These are phyloP conservation scores for Remersonia thermophila DNA, from an alignment of 2,329 filamentous ascomycete genomes.

Conservation along the genomic window DNA sequence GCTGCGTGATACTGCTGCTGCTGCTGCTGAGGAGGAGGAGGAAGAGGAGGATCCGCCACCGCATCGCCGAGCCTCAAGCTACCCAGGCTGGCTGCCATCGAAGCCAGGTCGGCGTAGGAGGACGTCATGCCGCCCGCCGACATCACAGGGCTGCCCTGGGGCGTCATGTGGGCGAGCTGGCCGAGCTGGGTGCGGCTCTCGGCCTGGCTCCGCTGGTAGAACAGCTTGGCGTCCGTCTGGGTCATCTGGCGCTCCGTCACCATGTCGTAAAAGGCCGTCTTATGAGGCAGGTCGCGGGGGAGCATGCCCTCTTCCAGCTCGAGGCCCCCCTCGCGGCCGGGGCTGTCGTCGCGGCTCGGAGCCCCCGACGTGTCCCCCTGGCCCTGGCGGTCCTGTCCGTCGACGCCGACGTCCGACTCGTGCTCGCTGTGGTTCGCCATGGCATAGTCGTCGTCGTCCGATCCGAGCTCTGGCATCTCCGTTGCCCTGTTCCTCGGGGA, in stretches of 20 bases:
- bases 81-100: slow-evolving; percentile 6
- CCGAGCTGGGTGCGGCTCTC: slow-evolving; percentile 32
- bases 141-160: slow-evolving; percentile 35
- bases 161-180: slow-evolving; percentile 31
- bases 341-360: not conserved
- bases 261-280: slow-evolving; percentile 86
- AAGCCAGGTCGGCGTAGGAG: slow-evolving; percentile 8
- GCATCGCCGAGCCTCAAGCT: slow-evolving; percentile 9
- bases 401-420: slow-evolving; percentile 25
- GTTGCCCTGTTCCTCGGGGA: slow-evolving; percentile 23
- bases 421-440: slow-evolving; percentile 22
- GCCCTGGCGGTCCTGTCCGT: slow-evolving; percentile 6
- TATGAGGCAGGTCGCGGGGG: slow-evolving; percentile 47
- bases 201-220: slow-evolving; percentile 80
- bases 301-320: slow-evolving; percentile 44
- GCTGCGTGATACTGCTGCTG: too few relatives aligned
- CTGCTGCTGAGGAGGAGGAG: too few relatives aligned
- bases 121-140: slow-evolving; percentile 9
- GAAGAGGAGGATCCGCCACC: slow-evolving; percentile 1
- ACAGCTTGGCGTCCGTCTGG: slow-evolving; percentile 86
- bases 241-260: slow-evolving; percentile 89
- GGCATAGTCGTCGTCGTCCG: slow-evolving; percentile 26
- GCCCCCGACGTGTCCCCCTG: not conserved
- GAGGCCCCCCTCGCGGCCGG: not conserved
- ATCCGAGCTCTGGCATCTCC: slow-evolving; percentile 24